phyloP scores from a whole-genome alignment of 106 monocot species.

The Agapanthus africanus region DNA sequence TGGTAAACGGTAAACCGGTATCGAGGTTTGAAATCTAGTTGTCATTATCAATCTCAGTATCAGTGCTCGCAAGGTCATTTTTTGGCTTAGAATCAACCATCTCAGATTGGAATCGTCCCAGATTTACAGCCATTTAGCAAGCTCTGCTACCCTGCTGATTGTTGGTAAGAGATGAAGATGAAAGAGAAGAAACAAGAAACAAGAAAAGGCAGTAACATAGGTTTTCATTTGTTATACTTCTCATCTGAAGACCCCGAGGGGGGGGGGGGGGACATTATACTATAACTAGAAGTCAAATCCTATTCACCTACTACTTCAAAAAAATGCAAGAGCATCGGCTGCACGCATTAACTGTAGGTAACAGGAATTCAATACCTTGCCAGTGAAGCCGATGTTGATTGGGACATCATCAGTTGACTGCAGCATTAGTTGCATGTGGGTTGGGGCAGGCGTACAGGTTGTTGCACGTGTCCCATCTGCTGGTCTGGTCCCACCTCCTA shows the following conservation, averaged over 20 bases:
- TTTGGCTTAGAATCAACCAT: too few relatives aligned
- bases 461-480: conserved; percentile 96
- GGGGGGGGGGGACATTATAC: not conserved
- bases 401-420: conserved; percentile 93
- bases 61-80: too few relatives aligned
- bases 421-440: conserved; percentile 87
- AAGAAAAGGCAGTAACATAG: not conserved
- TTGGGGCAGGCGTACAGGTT: conserved; percentile 87
- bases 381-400: conserved; percentile 87
- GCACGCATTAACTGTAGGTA: not conserved
- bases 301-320: not conserved
- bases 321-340: not conserved
- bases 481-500: conserved; percentile 99
- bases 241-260: not conserved
- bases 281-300: not conserved
- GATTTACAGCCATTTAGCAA: too few relatives aligned
- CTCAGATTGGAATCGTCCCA: too few relatives aligned
- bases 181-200: not conserved
- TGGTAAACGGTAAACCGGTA: too few relatives aligned
- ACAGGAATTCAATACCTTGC: conserved; percentile 49
- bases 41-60: too few relatives aligned
- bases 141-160: too few relatives aligned
- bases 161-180: not conserved
- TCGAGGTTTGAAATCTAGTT: too few relatives aligned
- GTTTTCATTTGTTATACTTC: not conserved